Evolutionary conservation across 371 early-diverging fungal species (phyloP).

Genomic region (Smittium culicis): DNA sequence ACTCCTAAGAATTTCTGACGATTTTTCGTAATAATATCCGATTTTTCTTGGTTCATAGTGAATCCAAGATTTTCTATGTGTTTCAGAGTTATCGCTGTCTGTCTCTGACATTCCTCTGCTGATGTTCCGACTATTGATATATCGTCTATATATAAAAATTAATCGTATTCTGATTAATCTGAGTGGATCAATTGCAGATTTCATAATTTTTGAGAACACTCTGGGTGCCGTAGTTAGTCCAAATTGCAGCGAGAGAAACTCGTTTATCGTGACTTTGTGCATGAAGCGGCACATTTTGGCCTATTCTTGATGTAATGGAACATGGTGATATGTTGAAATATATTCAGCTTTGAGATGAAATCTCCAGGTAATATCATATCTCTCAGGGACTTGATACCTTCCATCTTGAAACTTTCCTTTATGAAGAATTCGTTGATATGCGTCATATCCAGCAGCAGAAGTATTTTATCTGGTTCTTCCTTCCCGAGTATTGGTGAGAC

Average conservation of each 20-base stretch:
- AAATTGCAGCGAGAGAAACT: slow-evolving; percentile 32
- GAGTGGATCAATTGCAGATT: slow-evolving; percentile 25
- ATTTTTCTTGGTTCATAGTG: too few relatives aligned
- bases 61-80: neutral
- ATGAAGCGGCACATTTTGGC: slow-evolving; percentile 15
- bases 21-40: too few relatives aligned
- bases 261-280: slow-evolving; percentile 33
- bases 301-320: slow-evolving; percentile 16
- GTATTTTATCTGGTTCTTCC: neutral
- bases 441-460: neutral
- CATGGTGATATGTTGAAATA: slow-evolving; percentile 29
- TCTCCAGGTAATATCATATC: slow-evolving; percentile 19
- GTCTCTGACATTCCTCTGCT: slow-evolving; percentile 6
- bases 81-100: slow-evolving; percentile 11
- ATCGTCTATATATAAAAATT: slow-evolving; percentile 30
- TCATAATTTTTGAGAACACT: slow-evolving; percentile 33
- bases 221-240: slow-evolving; percentile 33
- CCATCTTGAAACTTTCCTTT: slow-evolving; percentile 14
- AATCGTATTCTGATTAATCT: slow-evolving; percentile 24
- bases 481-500: neutral
- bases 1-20: too few relatives aligned
- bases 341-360: slow-evolving; percentile 24
- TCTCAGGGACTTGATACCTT: slow-evolving; percentile 26
- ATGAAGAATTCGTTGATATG: neutral
- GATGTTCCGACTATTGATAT: slow-evolving; percentile 18